Percentiles rank a stretch among this genome's conserved stretches.
phyloP scores from a whole-genome alignment of 306 rosid genomes.

The Cyclanthera cordifolia region DNA sequence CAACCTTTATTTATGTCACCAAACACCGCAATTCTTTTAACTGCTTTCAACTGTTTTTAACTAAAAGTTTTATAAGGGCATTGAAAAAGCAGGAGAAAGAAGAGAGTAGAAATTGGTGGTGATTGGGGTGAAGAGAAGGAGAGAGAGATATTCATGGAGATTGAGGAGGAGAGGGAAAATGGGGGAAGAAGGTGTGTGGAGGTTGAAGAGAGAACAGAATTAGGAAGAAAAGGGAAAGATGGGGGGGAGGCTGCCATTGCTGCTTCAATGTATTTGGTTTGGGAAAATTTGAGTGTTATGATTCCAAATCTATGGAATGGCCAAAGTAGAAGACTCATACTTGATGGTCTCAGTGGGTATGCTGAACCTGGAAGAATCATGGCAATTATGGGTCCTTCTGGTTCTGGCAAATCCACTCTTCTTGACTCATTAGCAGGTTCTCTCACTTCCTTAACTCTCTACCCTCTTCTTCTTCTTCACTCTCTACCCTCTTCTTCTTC shows the following conservation, averaged over 20 bases:
- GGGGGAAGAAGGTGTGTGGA: not conserved
- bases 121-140: not conserved
- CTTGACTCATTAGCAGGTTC: conserved; percentile 84
- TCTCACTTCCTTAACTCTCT: conserved; percentile 3
- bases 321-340: conserved; percentile 54
- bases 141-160: conserved; percentile 4
- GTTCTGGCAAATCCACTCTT: conserved; percentile 90
- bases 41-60: not conserved
- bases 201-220: not conserved
- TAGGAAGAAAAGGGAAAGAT: not conserved
- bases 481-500: not conserved
- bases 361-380: conserved; percentile 78
- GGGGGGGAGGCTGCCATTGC: conserved; percentile 26
- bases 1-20: not conserved
- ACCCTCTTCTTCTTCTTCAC: too few relatives aligned
- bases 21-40: not conserved
- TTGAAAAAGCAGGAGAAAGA: not conserved
- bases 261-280: conserved; percentile 47
- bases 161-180: conserved; percentile 10
- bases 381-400: conserved; percentile 98
- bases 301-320: conserved; percentile 61
- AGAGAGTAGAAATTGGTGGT: conserved; percentile 8
- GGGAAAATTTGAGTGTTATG: conserved; percentile 69
- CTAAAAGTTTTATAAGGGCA: too few relatives aligned
- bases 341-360: conserved; percentile 58